Base-by-base conservation (phyloP, 148 eudicot species). In the Rhododendron mucronatum region DNA sequence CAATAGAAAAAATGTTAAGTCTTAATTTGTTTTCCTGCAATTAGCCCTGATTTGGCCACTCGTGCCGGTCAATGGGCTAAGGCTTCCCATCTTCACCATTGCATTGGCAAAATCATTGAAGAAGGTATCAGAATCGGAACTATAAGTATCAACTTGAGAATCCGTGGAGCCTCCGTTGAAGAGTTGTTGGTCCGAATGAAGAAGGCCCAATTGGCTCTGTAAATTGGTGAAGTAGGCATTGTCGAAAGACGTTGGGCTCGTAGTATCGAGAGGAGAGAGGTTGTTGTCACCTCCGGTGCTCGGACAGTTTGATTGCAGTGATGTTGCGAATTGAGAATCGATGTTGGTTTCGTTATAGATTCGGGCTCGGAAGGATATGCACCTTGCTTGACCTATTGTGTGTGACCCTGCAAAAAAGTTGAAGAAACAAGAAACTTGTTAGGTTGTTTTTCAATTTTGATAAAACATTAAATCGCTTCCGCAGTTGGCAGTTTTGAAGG, bases 121-220 rank as follows among this genome's bases (percentile, higher is more conserved):
- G 87, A 95, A 93, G 1, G 88, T 59, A 2, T 83, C 28, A n/a
- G 89, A 53, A n/a, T 88, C 61, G 1, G 78, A 21, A 1, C 90
- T 87, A 47, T 93, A 96, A 10, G 83, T 84, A 28, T 83, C 82
- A 15, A 92, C 96, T 9, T 82, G 87, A 45, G 89, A 50, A 84
- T 93, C 91, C 1, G 96, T 92, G 1, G 91, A 87, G 48, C 94
- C 94, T 13, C 94, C 94, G n/a, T 88, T 92, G 45, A 77, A 94
- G 76, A 96, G 95, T 67, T 94, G 91, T 47, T 96, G 98, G 65
- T 96, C 98, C 0, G 98, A 92, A 79, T 96, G 98, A 28, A 96
- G 84, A 14, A 96, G 88, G 0, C 98, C 98, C 84, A 89, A 90
- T 53, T 91, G 85, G 67, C 78, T 87, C 16, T 90, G 21, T 30